phyloP scores from a whole-genome alignment of 495 filamentous ascomycete species.

The Hypoxylon lenormandii region DNA sequence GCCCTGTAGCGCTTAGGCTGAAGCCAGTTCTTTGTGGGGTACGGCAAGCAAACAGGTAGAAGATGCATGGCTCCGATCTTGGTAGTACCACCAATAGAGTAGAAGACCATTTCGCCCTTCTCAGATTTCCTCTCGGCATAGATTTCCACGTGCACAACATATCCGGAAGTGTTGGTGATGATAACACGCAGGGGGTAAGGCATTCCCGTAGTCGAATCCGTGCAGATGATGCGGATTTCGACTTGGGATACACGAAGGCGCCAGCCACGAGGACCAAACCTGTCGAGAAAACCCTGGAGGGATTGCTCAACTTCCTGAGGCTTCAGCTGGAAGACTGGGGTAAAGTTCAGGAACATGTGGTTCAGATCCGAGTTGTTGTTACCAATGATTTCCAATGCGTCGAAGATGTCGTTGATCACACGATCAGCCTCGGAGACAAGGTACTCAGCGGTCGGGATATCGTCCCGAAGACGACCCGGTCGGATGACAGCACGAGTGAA shows the following conservation, averaged over 20 bases:
- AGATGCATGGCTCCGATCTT: conserved; percentile 97
- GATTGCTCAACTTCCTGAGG: conserved; percentile 93
- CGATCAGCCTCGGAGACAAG: conserved; percentile 96
- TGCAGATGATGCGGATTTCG: conserved; percentile 98
- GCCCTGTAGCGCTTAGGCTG: conserved; percentile 99
- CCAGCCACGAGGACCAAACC: conserved; percentile 95
- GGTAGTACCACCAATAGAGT: conserved; percentile 92
- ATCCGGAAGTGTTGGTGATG: conserved; percentile 99
- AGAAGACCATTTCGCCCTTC: conserved; percentile 96
- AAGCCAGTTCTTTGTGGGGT: conserved; percentile 97
- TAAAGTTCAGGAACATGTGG: conserved; percentile 99
- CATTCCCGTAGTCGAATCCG: conserved; percentile 82
- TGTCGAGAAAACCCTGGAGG: conserved; percentile 92
- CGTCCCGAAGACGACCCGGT: conserved; percentile 90
- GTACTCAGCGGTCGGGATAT: conserved; percentile 97
- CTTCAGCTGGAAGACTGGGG: conserved; percentile 89
- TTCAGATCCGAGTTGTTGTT: conserved; percentile 99
- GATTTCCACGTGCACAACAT: conserved; percentile 96
- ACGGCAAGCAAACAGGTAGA: conserved; percentile 87
- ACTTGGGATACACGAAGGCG: conserved; percentile 95
- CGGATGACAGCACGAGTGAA: conserved; percentile 95
- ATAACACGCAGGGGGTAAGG: conserved; percentile 95
- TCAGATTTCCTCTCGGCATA: conserved; percentile 98
- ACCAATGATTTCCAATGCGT: conserved; percentile 96
- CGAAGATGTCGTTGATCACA: conserved; percentile 95